These are phyloP conservation scores for Volvox carteri DNA, from an alignment of 163 green algal species.

Conservation along the genomic window DNA sequence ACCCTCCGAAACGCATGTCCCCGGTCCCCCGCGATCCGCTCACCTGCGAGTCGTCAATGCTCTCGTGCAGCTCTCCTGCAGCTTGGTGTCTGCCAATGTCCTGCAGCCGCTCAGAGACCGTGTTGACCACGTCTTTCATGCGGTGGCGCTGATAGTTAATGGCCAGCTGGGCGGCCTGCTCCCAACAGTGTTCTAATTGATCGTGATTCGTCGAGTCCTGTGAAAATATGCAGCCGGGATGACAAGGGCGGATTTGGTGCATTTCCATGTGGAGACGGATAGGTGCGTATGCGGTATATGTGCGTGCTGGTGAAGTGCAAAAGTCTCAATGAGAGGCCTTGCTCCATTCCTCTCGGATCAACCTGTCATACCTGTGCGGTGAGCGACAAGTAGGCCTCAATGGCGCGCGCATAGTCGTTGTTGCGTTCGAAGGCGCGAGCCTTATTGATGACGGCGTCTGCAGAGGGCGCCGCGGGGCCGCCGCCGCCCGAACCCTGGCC, in stretches of 20 bases:
- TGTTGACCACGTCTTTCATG: constrained; percentile 77
- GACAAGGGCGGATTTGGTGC: no score
- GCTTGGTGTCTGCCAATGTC: constrained; percentile 73
- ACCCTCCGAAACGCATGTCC: no score
- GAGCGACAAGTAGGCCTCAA: constrained; percentile 87
- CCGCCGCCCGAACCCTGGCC: constrained; percentile 7
- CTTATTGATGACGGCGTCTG: constrained; percentile 66
- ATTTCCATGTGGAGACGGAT: no score
- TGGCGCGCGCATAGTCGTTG: constrained; percentile 81
- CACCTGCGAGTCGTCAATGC: constrained; percentile 76
- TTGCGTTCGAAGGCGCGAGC: constrained; percentile 75
- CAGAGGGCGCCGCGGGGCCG: neutral
- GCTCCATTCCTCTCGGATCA: no score
- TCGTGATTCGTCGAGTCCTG: constrained; percentile 56
- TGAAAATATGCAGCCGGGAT: neutral
- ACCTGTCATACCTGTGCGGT: constrained; percentile 53
- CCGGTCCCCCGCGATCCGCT: no score
- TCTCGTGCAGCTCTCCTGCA: constrained; percentile 79
- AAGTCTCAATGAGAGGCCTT: no score
- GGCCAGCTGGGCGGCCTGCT: constrained; percentile 78
- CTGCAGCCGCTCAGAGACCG: constrained; percentile 73
- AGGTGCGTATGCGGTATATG: no score
- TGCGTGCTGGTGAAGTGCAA: no score
- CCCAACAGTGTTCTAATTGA: constrained; percentile 67
- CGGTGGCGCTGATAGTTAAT: constrained; percentile 80